Evolutionary conservation across 2,329 filamentous ascomycete genomes (phyloP).

Genomic region (Beauveria australis): DNA sequence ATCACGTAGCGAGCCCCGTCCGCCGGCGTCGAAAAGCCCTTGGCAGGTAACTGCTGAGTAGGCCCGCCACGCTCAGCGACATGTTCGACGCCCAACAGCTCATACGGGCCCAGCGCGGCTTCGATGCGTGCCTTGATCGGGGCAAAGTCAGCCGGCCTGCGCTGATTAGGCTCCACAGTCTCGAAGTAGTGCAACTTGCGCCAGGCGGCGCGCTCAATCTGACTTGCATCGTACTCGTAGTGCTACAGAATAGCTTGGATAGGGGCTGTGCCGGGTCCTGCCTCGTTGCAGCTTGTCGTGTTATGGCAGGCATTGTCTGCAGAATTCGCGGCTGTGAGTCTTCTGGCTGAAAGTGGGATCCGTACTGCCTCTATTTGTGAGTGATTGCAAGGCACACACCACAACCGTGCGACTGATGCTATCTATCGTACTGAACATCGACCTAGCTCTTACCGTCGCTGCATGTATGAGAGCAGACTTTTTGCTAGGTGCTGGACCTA

Average conservation of each 20-base stretch:
- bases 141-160: constrained; percentile 28
- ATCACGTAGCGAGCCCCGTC: constrained; percentile 35
- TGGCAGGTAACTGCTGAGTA: constrained; percentile 31
- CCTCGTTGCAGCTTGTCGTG: not conserved
- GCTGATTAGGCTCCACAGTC: constrained; percentile 29
- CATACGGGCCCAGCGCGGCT: constrained; percentile 24
- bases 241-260: not conserved
- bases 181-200: constrained; percentile 13
- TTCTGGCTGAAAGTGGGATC: not conserved
- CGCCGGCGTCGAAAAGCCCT: constrained; percentile 45
- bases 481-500: too few relatives aligned
- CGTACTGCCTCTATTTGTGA: not conserved
- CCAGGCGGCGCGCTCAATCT: constrained; percentile 6
- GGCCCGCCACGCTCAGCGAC: constrained; percentile 40
- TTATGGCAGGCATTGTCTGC: not conserved
- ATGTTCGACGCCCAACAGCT: constrained; percentile 32
- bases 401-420: not conserved
- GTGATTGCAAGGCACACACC: too few relatives aligned
- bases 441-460: too few relatives aligned
- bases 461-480: too few relatives aligned
- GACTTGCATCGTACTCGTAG: not conserved
- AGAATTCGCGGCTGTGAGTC: not conserved
- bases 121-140: constrained; percentile 25
- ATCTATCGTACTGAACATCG: too few relatives aligned
- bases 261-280: not conserved